Conservation (phyloP, 1,284 basidiomycete genomes). For the Fistulinella cinereoalba region DNA sequence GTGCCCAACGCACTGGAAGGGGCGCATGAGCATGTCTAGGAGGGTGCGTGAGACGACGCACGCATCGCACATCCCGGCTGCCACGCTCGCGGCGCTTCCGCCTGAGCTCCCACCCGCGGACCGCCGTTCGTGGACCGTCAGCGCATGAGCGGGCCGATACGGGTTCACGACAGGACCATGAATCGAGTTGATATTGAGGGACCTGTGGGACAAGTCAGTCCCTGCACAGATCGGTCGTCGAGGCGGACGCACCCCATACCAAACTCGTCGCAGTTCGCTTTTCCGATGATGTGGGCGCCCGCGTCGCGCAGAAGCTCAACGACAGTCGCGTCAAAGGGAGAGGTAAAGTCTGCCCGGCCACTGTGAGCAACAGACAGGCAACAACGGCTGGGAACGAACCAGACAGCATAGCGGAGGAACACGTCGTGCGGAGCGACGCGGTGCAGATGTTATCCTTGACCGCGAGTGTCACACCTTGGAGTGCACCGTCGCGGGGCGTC, state of each 20-base stretch:
- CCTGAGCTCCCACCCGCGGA: conserved; percentile 84
- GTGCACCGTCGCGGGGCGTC: conserved; percentile 3
- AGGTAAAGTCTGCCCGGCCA: conserved; percentile 54
- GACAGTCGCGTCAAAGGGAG: conserved; percentile 89
- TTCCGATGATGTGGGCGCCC: conserved; percentile 79
- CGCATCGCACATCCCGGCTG: conserved; percentile 76
- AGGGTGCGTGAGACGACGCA: conserved; percentile 46
- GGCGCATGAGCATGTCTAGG: background rate
- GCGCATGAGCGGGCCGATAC: conserved; percentile 32
- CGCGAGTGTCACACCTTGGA: conserved; percentile 54
- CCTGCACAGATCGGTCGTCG: background rate
- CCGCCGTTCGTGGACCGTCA: conserved; percentile 42
- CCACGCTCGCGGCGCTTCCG: conserved; percentile 81
- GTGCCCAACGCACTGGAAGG: conserved; percentile 78
- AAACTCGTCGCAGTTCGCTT: conserved; percentile 97
- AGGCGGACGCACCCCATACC: conserved; percentile 82
- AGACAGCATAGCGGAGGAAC: conserved; percentile 72
- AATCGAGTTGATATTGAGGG: conserved; percentile 65
- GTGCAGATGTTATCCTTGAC: conserved; percentile 90
- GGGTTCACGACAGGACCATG: conserved; percentile 84
- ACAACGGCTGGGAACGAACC: conserved; percentile 48
- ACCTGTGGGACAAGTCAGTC: conserved; percentile 43
- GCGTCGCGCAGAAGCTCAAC: conserved; percentile 60
- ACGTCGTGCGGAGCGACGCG: conserved; percentile 66
- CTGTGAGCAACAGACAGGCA: background rate